Evolutionary conservation across 23 red algal genomes (phyloP), one percentile per base, ranked within the genome.

Genomic region (Gracilaria gracilis): DNA sequence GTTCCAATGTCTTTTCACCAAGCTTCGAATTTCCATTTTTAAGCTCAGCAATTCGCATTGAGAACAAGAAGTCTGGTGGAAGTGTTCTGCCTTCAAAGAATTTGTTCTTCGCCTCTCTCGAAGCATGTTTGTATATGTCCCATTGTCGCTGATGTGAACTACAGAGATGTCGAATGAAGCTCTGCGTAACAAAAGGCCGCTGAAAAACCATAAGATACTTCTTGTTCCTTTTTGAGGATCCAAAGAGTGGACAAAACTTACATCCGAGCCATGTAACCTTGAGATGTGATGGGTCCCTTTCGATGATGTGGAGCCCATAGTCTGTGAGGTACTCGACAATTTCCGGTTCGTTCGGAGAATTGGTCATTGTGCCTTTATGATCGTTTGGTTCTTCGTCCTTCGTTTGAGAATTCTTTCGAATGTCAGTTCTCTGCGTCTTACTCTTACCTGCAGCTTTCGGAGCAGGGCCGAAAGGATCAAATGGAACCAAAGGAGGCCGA

Each of bases 11-110:
- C 33, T 69, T 69, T 34, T 69, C 64, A 11, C 64, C 64, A 37
- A 38, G 16, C 16, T 4, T 69, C 6, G 27, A 0, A 31, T 77
- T 31, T 24, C 46, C 39, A 1, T 77, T 5, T 28, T 77, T 77
- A 7, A 77, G 72, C 9, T 48, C 6, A 29, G 9, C 72, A 15
- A 51, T 77, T 29, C 72, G 72, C 38, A 77, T 24, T 51, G 72
- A 77, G 15, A 77, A 46, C 72, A 77, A 51, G 46, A 77, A 31
- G 8, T 50, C 14, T 50, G 72, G 20, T 7, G 72, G 72, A 28
- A 77, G 72, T 17, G 72, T 77, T 77, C 72, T 77, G 9, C 72
- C 72, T 77, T 50, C 72, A 16, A 77, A 77, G 24, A 77, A 31
- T 23, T 51, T 77, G 38, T 28, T 28, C 20, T 77, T 48, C 12